Conservation (phyloP, 139 green algal genomes). For the Tetradesmus obliquus region DNA sequence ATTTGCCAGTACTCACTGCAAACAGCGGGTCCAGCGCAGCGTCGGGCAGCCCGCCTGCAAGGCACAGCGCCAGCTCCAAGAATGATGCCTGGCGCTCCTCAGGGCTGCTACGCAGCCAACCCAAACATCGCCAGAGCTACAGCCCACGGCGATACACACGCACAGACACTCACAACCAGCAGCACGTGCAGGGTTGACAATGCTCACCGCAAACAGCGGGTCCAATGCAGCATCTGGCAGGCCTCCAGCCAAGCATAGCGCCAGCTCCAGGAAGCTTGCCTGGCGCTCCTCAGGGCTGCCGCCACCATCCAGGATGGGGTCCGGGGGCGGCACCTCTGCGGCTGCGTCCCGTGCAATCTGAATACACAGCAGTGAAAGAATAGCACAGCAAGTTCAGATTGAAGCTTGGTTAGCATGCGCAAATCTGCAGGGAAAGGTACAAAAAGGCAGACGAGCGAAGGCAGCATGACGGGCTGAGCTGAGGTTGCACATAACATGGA, state of each 20-base stretch:
- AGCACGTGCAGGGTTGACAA: too few relatives aligned
- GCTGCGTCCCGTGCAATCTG: slow-evolving; percentile 69
- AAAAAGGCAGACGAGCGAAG: too few relatives aligned
- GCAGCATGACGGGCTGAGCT: too few relatives aligned
- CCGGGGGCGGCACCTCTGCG: slow-evolving; percentile 62
- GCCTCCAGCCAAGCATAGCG: slow-evolving; percentile 77
- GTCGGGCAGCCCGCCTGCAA: slow-evolving; percentile 69
- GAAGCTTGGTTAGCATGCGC: neutral
- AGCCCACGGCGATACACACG: too few relatives aligned
- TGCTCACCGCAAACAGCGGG: slow-evolving; percentile 72
- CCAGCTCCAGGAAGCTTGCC: slow-evolving; percentile 90
- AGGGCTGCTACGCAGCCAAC: neutral
- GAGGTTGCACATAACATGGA: too few relatives aligned
- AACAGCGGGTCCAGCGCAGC: slow-evolving; percentile 72
- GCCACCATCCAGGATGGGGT: slow-evolving; percentile 76
- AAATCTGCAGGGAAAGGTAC: too few relatives aligned
- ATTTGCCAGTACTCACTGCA: slow-evolving; percentile 47
- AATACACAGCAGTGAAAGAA: neutral
- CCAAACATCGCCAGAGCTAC: too few relatives aligned
- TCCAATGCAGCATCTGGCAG: slow-evolving; percentile 53
- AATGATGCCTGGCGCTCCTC: slow-evolving; percentile 79
- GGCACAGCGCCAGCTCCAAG: slow-evolving; percentile 85
- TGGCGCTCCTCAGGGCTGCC: slow-evolving; percentile 58
- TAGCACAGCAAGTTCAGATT: slow-evolving; percentile 31
- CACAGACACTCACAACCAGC: too few relatives aligned